These are phyloP conservation scores for Teratosphaeria pseudoeucalypti DNA, from an alignment of 2,329 filamentous ascomycete species.

Conservation along the genomic window DNA sequence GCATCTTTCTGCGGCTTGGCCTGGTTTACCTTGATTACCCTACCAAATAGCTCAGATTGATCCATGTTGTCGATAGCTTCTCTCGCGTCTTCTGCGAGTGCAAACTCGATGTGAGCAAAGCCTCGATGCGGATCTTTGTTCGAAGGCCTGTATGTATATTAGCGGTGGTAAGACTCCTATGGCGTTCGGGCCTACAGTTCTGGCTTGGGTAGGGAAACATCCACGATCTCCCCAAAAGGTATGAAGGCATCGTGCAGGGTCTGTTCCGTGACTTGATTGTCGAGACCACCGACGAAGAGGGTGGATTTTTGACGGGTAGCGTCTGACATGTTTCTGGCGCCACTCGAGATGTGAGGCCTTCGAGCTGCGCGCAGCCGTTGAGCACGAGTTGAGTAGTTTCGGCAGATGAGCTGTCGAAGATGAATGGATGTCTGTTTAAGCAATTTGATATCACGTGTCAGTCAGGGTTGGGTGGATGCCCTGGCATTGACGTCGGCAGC, in stretches of 20 bases:
- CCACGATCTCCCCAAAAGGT: slow-evolving; percentile 90
- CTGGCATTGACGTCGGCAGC: background rate
- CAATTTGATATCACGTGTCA: slow-evolving; percentile 3
- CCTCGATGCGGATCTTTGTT: slow-evolving; percentile 73
- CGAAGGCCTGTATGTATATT: slow-evolving; percentile 38
- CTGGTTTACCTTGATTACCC: slow-evolving; percentile 80
- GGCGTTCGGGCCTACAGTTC: slow-evolving; percentile 44
- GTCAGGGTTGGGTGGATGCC: background rate
- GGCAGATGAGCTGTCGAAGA: background rate
- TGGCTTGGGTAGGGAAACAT: slow-evolving; percentile 81
- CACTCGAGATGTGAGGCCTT: background rate
- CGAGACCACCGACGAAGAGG: slow-evolving; percentile 82
- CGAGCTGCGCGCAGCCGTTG: background rate
- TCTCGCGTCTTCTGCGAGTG: slow-evolving; percentile 71
- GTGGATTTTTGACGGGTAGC: slow-evolving; percentile 70
- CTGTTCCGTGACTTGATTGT: slow-evolving; percentile 62
- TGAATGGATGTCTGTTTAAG: background rate
- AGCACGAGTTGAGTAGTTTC: background rate
- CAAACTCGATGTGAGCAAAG: slow-evolving; percentile 94
- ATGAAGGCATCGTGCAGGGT: slow-evolving; percentile 86
- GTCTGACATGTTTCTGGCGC: slow-evolving; percentile 56
- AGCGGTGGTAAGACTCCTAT: background rate
- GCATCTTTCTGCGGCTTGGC: slow-evolving; percentile 87
- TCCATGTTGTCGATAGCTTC: slow-evolving; percentile 99
- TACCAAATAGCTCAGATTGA: slow-evolving; percentile 86